phyloP scores from a whole-genome alignment of 2,329 filamentous ascomycete species.

The Taxawa tesnikishii region DNA sequence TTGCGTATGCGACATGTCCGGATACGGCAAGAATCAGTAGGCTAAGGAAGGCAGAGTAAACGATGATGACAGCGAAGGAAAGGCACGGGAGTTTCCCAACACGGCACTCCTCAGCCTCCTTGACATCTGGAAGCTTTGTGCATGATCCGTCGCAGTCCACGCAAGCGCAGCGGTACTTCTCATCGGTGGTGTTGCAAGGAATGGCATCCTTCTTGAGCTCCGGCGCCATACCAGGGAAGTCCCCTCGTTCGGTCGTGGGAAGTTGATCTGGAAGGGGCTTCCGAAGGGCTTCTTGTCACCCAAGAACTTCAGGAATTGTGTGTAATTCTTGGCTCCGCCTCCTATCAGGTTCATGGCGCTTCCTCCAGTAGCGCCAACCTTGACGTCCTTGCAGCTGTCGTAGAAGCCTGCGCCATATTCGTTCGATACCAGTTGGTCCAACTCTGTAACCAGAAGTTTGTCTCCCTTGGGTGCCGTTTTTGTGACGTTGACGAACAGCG shows the following conservation, averaged over 20 bases:
- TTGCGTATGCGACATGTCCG: constrained; percentile 64
- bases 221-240: constrained; percentile 58
- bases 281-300: constrained; percentile 85
- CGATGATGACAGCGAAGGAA: constrained; percentile 81
- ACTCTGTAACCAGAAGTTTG: constrained; percentile 65
- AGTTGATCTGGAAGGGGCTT: constrained; percentile 98
- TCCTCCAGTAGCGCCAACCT: constrained; percentile 87
- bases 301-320: constrained; percentile 76
- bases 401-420: constrained; percentile 82
- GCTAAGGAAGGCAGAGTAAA: constrained; percentile 66
- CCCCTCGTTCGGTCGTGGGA: constrained; percentile 47
- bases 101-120: constrained; percentile 57
- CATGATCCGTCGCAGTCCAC: constrained; percentile 85
- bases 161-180: constrained; percentile 79
- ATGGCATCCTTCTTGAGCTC: constrained; percentile 63
- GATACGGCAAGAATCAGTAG: constrained; percentile 53
- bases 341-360: constrained; percentile 94
- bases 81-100: constrained; percentile 85
- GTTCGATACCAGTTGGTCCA: constrained; percentile 79
- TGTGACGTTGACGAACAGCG: constrained; percentile 88
- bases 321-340: constrained; percentile 83
- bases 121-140: constrained; percentile 66
- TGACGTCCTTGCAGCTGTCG: constrained; percentile 97
- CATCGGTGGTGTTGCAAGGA: constrained; percentile 80
- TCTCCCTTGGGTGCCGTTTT: constrained; percentile 45